Conservation (phyloP, 768 basidiomycete genomes). For the Rhodotorula paludigena region DNA sequence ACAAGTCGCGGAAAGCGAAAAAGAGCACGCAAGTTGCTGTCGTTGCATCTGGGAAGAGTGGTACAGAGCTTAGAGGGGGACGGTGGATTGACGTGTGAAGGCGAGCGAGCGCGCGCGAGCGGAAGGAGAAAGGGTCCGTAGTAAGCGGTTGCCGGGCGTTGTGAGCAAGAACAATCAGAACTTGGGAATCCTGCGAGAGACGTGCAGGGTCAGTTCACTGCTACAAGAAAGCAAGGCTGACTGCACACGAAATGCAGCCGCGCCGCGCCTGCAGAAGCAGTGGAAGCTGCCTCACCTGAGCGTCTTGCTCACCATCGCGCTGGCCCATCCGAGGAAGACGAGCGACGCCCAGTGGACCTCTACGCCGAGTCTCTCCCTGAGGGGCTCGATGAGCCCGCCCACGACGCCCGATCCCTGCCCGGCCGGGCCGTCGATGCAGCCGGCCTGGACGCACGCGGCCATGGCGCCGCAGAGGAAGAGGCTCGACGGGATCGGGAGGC, state of each 20-base stretch:
- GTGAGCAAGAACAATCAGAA: neutral
- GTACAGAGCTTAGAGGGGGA: no score
- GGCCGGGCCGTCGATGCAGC: neutral
- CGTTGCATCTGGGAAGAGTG: no score
- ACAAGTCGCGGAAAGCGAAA: no score
- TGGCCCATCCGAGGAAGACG: conserved; percentile 80
- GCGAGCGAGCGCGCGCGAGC: no score
- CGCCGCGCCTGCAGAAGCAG: neutral
- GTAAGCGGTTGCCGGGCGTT: neutral
- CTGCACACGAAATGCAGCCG: neutral
- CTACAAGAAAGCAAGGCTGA: neutral
- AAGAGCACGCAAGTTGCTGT: no score
- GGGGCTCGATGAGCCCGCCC: conserved; percentile 47
- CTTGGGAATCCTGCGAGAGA: neutral
- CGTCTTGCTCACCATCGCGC: conserved; percentile 98
- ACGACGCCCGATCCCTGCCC: conserved; percentile 59
- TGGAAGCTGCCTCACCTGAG: conserved; percentile 48
- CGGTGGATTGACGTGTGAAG: no score
- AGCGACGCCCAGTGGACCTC: conserved; percentile 77
- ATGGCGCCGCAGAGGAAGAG: conserved; percentile 71
- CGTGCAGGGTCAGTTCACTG: neutral
- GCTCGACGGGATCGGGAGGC: conserved; percentile 90
- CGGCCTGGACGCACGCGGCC: conserved; percentile 57
- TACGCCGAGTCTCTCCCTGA: conserved; percentile 43
- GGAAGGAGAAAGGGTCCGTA: neutral